Evolutionary conservation across 768 basidiomycete genomes (phyloP).

Genomic region (Stropharia rugosoannulata): DNA sequence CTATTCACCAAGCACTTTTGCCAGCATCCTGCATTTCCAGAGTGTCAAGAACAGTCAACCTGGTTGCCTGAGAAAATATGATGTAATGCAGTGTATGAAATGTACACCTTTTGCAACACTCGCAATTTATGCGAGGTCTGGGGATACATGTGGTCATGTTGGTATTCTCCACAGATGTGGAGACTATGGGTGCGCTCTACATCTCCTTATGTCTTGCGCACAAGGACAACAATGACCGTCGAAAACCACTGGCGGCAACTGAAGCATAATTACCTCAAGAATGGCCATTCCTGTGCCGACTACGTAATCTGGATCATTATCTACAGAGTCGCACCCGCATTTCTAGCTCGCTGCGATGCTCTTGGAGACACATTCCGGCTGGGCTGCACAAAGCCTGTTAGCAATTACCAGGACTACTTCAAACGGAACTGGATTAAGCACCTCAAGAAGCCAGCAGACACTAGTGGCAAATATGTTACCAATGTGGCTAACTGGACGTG

Average conservation of each 20-base stretch:
- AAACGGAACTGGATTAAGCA: conserved; percentile 21
- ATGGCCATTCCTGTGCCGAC: conserved; percentile 25
- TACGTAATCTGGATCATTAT: conserved; percentile 30
- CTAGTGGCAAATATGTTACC: no score
- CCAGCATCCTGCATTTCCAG: conserved; percentile 23
- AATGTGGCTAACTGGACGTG: conserved; percentile 22
- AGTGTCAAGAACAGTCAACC: background rate
- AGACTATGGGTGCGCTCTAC: conserved; percentile 12
- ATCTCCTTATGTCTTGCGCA: background rate
- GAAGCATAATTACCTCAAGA: conserved; percentile 20
- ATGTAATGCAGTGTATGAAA: conserved; percentile 26
- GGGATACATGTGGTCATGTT: conserved; percentile 33
- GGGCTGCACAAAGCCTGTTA: conserved; percentile 19
- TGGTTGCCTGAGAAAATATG: conserved; percentile 21
- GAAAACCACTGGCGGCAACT: conserved; percentile 21
- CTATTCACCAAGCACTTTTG: conserved; percentile 23
- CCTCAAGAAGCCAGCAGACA: no score
- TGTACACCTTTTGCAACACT: conserved; percentile 30
- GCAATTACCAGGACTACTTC: conserved; percentile 22
- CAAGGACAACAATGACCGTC: conserved; percentile 25
- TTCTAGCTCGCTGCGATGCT: conserved; percentile 12
- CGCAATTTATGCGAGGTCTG: conserved; percentile 30
- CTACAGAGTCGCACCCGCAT: conserved; percentile 22
- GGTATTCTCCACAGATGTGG: conserved; percentile 27
- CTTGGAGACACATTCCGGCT: conserved; percentile 14